Conservation (phyloP, 371 early-diverging fungal genomes). For the Haplosporangium sp. region DNA sequence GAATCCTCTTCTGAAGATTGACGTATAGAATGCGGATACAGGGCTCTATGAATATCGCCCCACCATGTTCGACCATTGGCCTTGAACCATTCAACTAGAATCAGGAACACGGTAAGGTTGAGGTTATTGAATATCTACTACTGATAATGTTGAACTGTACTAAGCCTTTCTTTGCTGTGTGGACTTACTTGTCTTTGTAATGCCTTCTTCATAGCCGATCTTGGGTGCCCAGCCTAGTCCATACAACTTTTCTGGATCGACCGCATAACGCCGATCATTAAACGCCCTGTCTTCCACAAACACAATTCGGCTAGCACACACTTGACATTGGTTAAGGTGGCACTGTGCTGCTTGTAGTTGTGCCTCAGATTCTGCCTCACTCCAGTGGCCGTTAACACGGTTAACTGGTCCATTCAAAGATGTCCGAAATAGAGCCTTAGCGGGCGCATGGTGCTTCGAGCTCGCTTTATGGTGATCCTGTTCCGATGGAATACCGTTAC, state of each 20-base stretch:
- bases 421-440: too few species aligned
- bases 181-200: conserved; percentile 76
- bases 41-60: conserved; percentile 67
- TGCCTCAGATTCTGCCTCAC: not conserved
- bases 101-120: not conserved
- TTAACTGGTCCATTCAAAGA: not conserved
- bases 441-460: too few species aligned
- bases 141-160: not conserved
- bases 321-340: conserved; percentile 14
- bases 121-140: not conserved
- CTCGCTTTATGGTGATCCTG: too few species aligned
- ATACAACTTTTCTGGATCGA: conserved; percentile 76
- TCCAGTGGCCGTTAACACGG: not conserved
- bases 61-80: conserved; percentile 69
- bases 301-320: conserved; percentile 60
- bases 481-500: too few species aligned
- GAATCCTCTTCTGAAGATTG: not conserved
- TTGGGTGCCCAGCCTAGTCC: conserved; percentile 79
- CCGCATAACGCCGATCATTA: conserved; percentile 86
- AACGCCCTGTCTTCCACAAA: conserved; percentile 85
- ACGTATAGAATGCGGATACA: conserved; percentile 66
- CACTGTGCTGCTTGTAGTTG: conserved; percentile 3
- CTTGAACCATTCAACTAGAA: conserved; percentile 71
- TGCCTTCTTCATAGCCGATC: conserved; percentile 74
- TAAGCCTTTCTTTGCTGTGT: not conserved